Base-by-base conservation (phyloP, 2,329 filamentous ascomycete genomes). In the Talaromyces rugulosus region DNA sequence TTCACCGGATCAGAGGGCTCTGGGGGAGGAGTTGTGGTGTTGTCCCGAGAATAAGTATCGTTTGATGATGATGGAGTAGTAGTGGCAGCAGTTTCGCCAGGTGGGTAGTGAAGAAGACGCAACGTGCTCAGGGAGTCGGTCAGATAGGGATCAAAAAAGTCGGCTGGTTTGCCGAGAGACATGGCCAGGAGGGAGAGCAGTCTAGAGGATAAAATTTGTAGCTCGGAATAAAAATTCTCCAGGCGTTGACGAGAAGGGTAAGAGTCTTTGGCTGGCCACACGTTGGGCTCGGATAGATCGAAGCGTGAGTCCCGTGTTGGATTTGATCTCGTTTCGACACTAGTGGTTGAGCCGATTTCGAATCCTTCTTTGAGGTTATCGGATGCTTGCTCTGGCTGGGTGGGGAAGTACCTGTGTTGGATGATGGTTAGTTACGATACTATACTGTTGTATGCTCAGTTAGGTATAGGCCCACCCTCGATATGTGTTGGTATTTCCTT, bases 341-440 rank as follows among this genome's bases (percentile, higher is more conserved):
- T 55, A 1, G 62, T 60, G 28, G 70, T 63, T 12, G 76, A 71
- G 3, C 80, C 79, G 18, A 81, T 71, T 60, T 81, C 79, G 62
- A 81, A 81, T 0, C 79, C 79, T 66, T 81, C 79, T 66, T 81
- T 81, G 5, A 81, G 67, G 47, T 81, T 81, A 53, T 78, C 74
- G 5, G 67, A 63, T 40, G 66, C 68, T 31, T 77, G 70, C 31
- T 74, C 73, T 4, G 73, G 72, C 64, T 80, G 77, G 0, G 73
- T 70, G 5, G 79, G 79, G 56, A 81, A 81, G 64, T 81, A 81
- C 60, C 79, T 78, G 59, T 28, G 30, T 30, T 14, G 4, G 9
- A 30, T 4, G 4, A 14, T 56, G 54, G 8, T 44, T n/a, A 33
- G 54, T 56, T 27, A 12, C n/a, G n/a, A 51, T 55, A 16, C 33